phyloP scores from a whole-genome alignment of 78 protist species.

The Tieghemostelium lacteum region DNA sequence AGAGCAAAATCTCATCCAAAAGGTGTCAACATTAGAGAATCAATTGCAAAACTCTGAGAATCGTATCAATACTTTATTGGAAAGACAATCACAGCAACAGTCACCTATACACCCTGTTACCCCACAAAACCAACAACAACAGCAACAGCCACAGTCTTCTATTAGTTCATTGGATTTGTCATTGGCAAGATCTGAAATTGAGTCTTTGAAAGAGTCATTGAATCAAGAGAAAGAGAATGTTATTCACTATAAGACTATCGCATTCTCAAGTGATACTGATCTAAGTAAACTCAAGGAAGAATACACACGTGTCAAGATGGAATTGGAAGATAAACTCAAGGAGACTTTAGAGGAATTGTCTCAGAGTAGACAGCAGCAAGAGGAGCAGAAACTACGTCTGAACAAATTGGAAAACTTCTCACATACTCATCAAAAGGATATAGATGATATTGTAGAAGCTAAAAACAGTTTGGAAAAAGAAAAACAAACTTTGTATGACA shows the following conservation, averaged over 20 bases:
- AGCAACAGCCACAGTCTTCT: not conserved
- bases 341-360: not conserved
- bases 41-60: slow-evolving; percentile 19
- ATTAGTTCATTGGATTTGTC: slow-evolving; percentile 41
- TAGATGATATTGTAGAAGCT: slow-evolving; percentile 20
- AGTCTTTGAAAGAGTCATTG: slow-evolving; percentile 47
- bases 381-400: slow-evolving; percentile 25
- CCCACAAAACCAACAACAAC: not conserved
- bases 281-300: slow-evolving; percentile 46
- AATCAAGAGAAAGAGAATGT: slow-evolving; percentile 54
- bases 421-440: slow-evolving; percentile 43
- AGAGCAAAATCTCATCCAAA: slow-evolving; percentile 52
- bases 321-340: slow-evolving; percentile 64
- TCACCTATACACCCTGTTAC: not conserved
- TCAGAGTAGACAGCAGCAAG: not conserved
- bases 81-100: not conserved
- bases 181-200: slow-evolving; percentile 70
- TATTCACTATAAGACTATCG: slow-evolving; percentile 58
- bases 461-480: slow-evolving; percentile 6
- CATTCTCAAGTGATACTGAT: slow-evolving; percentile 47
- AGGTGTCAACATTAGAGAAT: slow-evolving; percentile 8
- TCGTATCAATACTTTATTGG: slow-evolving; percentile 29
- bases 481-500: slow-evolving; percentile 15
- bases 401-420: slow-evolving; percentile 68
- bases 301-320: not conserved